Base-by-base conservation (phyloP, 768 basidiomycete species). In the Serendipita vermifera region DNA sequence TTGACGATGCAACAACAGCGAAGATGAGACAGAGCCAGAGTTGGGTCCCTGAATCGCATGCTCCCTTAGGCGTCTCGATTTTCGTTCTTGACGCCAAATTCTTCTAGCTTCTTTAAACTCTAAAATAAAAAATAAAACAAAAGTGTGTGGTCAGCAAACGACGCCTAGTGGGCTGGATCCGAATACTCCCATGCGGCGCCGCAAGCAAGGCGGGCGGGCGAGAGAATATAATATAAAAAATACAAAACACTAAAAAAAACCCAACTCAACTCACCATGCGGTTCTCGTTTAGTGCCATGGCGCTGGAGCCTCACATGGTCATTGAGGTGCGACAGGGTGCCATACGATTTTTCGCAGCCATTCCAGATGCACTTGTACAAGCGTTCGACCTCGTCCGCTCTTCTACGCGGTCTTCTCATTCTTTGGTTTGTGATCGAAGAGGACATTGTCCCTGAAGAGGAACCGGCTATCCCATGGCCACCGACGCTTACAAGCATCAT, bases 231-330 rank as follows among this genome's bases (percentile, higher is more conserved):
- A 41, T 17, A 41, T 20, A 38, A 41, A 41, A 5, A 5, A 6
- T 6, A n/a, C 17, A 1, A 17, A 46, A 57, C 41, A 41, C 13
- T n/a, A 58, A 13, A 58, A 27, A 38, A 35, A 36, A 33, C 22
- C 48, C 17, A 46, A 26, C 66, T 20, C 17, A 24, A 72, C 86
- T 70, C 64, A 94, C 94, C 93, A 56, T 79, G 80, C 11, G 94
- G 94, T 66, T 80, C 85, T 55, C 93, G 80, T 71, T 94, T 97
- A 14, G 74, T 56, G 38, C 94, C 94, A 67, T 99, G 94, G 69
- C 89, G 89, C 69, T 97, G 94, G 87, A 96, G 97, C n/a, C 83
- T 86, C 57, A 97, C 90, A 68, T 99, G 94, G 31, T 92, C 91
- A 67, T 99, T 99, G 59, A 99, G 76, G 69, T 99, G 94, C 66